Evolutionary conservation across 2,329 filamentous ascomycete species (phyloP), one percentile per base, ranked within the genome.

Genomic region (Diaporthe ampelina): DNA sequence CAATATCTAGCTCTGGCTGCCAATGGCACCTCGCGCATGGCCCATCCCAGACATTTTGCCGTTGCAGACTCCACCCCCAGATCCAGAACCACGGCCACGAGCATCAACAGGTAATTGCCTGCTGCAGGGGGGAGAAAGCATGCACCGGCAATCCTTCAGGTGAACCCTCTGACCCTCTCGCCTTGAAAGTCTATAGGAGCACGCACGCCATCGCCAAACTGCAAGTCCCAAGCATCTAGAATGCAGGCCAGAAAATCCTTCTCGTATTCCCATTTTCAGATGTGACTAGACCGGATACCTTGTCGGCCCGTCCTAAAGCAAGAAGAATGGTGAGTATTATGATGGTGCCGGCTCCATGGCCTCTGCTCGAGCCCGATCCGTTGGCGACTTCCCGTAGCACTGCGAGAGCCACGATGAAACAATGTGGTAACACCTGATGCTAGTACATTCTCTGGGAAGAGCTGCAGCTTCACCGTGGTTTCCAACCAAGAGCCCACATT

Each of bases 11-110:
- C 37, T 13, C 11, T 67, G 45, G 45, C 40, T 19, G 29, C 29
- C 45, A 67, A 67, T 67, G 61, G 24, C 29, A 67, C 61, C 61
- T 67, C 13, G 45, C 8, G 21, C 61, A 67, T 52, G 61, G 61
- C 45, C 52, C 45, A 67, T n/a, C 61, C 61, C 61, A 43, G 45
- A n/a, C 35, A 13, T 35, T n/a, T 35, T 52, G 61, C 13, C 43
- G 21, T 26, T 43, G 21, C 4, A 21, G 21, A 37, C 29, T 52
- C 61, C 61, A 67, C 26, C 50, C 29, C 45, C 19, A 67, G 45
- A 52, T 52, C 61, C 19, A 52, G 29, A 67, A 37, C 61, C 29
- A 37, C 21, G 26, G 29, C 29, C 15, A 37, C 10, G 19, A 50
- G 3, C 61, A 67, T 8, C 13, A 37, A 11, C 26, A 50, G 7